These are phyloP conservation scores for Heterococcus sp. DNA, from an alignment of 108 stramenopile genomes.

Conservation along the genomic window DNA sequence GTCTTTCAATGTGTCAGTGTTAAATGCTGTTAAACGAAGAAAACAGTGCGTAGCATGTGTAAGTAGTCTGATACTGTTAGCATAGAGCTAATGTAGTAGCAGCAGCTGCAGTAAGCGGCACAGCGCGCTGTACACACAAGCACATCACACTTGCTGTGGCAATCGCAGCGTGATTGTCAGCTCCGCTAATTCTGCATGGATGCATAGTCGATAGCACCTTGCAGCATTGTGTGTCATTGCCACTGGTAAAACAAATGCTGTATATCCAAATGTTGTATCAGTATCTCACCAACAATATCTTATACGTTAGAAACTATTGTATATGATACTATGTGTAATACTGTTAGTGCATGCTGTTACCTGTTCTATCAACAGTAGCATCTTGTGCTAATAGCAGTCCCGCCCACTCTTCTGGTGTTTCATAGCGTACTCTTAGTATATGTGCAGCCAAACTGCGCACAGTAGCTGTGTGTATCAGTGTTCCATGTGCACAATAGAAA, in stretches of 20 bases:
- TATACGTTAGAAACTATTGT: too few relatives aligned
- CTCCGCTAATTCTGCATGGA: too few relatives aligned
- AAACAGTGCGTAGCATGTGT: background rate
- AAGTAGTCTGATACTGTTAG: background rate
- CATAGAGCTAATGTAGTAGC: background rate
- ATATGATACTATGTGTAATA: background rate
- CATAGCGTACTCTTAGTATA: conserved; percentile 29
- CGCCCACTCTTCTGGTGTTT: conserved; percentile 10
- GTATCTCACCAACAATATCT: too few relatives aligned
- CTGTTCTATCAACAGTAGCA: conserved; percentile 1
- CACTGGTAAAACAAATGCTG: too few relatives aligned
- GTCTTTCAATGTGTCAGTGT: background rate
- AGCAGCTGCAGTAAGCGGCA: too few relatives aligned
- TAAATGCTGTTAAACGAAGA: background rate
- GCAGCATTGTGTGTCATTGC: too few relatives aligned
- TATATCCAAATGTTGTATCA: too few relatives aligned
- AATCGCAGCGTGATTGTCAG: too few relatives aligned
- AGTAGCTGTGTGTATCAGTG: background rate
- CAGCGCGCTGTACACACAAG: too few relatives aligned
- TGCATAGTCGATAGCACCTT: too few relatives aligned
- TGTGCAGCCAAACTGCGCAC: conserved; percentile 12
- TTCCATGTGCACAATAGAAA: too few relatives aligned
- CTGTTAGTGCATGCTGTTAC: background rate
- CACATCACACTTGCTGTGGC: too few relatives aligned
- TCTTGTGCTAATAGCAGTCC: conserved; percentile 28